These are phyloP conservation scores for Aplosporella prunicola DNA, from an alignment of 2,329 filamentous ascomycete genomes.

Conservation along the genomic window DNA sequence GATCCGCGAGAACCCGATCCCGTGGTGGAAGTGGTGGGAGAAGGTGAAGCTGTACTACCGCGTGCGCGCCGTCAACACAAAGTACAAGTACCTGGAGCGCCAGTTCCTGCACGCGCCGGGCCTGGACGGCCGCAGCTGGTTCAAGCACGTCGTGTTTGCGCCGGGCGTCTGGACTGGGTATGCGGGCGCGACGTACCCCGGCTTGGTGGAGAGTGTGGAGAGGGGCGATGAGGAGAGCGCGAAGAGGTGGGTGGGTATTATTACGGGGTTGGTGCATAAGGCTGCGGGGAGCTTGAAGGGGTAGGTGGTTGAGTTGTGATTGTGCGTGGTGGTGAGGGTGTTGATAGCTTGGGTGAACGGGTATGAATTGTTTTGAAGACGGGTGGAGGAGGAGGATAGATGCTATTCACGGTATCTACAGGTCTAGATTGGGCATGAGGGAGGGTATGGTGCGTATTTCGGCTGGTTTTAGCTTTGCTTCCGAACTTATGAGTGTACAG, in stretches of 20 bases:
- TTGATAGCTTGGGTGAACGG: no score
- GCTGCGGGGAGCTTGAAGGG: slow-evolving; percentile 26
- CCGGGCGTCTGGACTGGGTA: slow-evolving; percentile 90
- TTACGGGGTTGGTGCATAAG: slow-evolving; percentile 24
- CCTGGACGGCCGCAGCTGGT: slow-evolving; percentile 74
- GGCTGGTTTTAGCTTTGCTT: no score
- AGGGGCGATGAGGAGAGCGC: slow-evolving; percentile 32
- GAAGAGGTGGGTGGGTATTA: slow-evolving; percentile 35
- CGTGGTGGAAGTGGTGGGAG: slow-evolving; percentile 71
- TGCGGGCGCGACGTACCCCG: slow-evolving; percentile 60
- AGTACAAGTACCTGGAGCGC: slow-evolving; percentile 78
- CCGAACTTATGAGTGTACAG: no score
- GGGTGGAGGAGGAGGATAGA: no score
- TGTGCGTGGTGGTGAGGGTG: no score
- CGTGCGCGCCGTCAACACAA: slow-evolving; percentile 60
- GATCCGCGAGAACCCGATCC: slow-evolving; percentile 44
- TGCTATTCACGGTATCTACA: no score
- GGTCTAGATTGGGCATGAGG: no score
- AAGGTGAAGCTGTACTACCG: slow-evolving; percentile 54
- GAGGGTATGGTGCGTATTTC: no score
- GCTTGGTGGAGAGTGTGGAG: slow-evolving; percentile 54
- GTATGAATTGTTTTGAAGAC: no score
- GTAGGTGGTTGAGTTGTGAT: no score
- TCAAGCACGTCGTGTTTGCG: slow-evolving; percentile 91
- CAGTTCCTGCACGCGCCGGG: slow-evolving; percentile 68